phyloP scores from a whole-genome alignment of 768 basidiomycete genomes.

The Rickenella mellea region DNA sequence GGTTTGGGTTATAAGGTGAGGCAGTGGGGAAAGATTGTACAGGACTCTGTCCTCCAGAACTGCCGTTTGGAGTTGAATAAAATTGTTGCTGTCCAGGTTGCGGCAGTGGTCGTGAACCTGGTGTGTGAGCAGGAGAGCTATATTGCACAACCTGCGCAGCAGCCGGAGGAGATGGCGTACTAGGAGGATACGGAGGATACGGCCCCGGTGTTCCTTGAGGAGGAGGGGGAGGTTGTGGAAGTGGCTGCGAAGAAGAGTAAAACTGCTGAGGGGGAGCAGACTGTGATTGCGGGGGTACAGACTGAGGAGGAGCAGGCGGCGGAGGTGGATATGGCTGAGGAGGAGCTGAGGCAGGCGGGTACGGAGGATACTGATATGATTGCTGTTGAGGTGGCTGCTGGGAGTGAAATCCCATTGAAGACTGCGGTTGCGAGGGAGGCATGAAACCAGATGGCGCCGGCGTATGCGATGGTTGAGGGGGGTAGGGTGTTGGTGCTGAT shows the following conservation, averaged over 20 bases:
- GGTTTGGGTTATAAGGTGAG: constrained; percentile 9
- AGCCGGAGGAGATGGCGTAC: not conserved
- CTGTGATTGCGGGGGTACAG: constrained; percentile 19
- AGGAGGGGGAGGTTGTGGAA: not conserved
- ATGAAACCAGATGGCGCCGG: constrained; percentile 15
- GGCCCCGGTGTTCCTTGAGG: not conserved
- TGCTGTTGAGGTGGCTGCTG: constrained; percentile 22
- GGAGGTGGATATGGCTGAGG: constrained; percentile 13
- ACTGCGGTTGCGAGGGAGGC: constrained; percentile 20
- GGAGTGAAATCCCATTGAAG: constrained; percentile 10
- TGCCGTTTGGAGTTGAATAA: not conserved
- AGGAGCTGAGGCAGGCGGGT: constrained; percentile 17
- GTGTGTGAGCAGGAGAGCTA: not conserved
- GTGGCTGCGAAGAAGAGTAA: constrained; percentile 12
- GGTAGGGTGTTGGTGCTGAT: constrained; percentile 4
- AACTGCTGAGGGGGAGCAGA: constrained; percentile 24
- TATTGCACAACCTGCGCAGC: not conserved
- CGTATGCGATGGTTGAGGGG: constrained; percentile 14
- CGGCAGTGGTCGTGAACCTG: constrained; percentile 2
- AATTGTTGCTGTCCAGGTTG: constrained; percentile 3
- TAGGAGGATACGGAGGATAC: not conserved
- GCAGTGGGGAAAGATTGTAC: not conserved
- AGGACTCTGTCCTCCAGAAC: not conserved
- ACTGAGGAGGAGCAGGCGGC: constrained; percentile 11
- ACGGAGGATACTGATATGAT: constrained; percentile 29